Conservation (phyloP, 2,329 filamentous ascomycete genomes). For the Boeremia lycopersici region DNA sequence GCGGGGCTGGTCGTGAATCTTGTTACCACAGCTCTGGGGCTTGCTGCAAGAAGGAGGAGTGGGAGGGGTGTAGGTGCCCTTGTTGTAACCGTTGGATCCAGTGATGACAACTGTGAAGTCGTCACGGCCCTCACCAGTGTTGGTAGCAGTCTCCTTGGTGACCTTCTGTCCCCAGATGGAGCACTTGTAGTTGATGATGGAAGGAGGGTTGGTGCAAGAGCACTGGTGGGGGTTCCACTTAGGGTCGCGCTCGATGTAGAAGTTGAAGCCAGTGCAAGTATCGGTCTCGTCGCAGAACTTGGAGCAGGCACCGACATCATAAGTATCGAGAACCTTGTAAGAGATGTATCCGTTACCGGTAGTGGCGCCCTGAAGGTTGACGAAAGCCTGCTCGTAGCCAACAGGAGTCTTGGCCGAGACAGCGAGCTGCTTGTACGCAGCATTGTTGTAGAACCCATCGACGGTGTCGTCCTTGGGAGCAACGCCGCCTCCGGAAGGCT, state of each 20-base stretch:
- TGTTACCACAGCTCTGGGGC: conserved; percentile 29
- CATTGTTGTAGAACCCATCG: conserved; percentile 31
- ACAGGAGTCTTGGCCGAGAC: conserved; percentile 27
- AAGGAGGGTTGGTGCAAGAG: conserved; percentile 27
- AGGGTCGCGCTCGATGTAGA: conserved; percentile 35
- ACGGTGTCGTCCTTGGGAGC: conserved; percentile 29
- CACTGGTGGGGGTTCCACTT: conserved; percentile 33
- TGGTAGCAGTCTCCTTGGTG: conserved; percentile 26
- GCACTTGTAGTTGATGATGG: conserved; percentile 34
- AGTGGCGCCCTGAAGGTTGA: conserved; percentile 25
- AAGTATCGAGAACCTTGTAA: conserved; percentile 32
- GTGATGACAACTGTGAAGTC: conserved; percentile 41
- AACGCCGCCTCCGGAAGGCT: conserved; percentile 32
- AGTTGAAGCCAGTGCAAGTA: conserved; percentile 35
- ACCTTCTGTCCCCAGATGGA: conserved; percentile 32
- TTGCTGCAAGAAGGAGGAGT: conserved; percentile 28
- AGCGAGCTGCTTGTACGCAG: conserved; percentile 31
- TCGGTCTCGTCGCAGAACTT: conserved; percentile 24
- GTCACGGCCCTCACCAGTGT: conserved; percentile 25
- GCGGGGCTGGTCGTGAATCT: conserved; percentile 31
- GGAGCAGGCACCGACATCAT: conserved; percentile 27
- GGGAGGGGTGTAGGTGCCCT: conserved; percentile 25
- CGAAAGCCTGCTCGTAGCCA: conserved; percentile 28
- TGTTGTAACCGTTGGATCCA: conserved; percentile 43
- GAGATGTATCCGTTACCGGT: conserved; percentile 28